Percentiles rank a stretch among this genome's conserved stretches.
Conservation (phyloP, 139 green algal genomes). For the Picochlorum sp. region DNA sequence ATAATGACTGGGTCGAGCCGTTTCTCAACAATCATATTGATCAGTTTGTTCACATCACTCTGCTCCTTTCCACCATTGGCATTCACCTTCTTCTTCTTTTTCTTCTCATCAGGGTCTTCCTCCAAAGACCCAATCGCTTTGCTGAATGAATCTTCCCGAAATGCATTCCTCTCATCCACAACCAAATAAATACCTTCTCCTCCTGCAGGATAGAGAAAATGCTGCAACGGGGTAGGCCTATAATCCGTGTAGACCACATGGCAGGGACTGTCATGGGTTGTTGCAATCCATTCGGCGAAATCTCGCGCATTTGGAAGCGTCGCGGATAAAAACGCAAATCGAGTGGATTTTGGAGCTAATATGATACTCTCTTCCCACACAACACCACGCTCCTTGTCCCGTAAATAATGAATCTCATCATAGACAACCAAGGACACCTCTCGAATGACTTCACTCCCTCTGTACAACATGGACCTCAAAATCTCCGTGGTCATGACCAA, state of each 20-base stretch:
- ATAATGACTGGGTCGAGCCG: conserved; percentile 81
- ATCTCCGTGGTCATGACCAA: conserved; percentile 90
- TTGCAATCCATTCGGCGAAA: conserved; percentile 73
- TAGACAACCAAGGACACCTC: conserved; percentile 54
- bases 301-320: conserved; percentile 74
- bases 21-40: conserved; percentile 77
- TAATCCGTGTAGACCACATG: conserved; percentile 79
- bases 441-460: conserved; percentile 55
- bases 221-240: conserved; percentile 67
- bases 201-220: conserved; percentile 67
- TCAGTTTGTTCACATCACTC: conserved; percentile 38
- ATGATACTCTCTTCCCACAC: conserved; percentile 74
- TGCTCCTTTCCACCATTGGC: conserved; percentile 10
- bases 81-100: conserved; percentile 17
- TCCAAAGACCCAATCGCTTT: conserved; percentile 46
- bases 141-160: conserved; percentile 63
- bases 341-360: conserved; percentile 33
- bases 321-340: conserved; percentile 73
- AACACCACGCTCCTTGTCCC: conserved; percentile 72
- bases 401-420: conserved; percentile 63
- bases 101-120: conserved; percentile 14
- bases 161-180: conserved; percentile 48
- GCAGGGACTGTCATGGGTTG: conserved; percentile 43
- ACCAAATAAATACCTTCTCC: conserved; percentile 59
- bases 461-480: conserved; percentile 75